phyloP scores from a whole-genome alignment of 225 moss, liverwort and hornwort species.

The Climacium dendroides region DNA sequence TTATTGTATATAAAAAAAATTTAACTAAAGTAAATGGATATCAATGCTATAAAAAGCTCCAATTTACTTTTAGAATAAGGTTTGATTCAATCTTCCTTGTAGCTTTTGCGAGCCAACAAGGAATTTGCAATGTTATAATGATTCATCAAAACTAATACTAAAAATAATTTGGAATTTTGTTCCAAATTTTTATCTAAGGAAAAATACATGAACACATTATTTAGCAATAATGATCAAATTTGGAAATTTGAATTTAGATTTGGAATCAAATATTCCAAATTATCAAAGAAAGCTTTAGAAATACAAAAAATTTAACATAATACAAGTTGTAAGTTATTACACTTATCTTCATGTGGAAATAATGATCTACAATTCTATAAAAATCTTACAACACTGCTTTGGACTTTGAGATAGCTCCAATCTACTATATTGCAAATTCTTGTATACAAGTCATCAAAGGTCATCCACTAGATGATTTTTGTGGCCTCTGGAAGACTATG shows the following conservation, averaged over 20 bases:
- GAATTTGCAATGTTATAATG: not conserved
- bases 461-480: no score
- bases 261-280: not conserved
- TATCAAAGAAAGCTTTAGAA: not conserved
- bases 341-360: not conserved
- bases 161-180: not conserved
- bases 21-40: not conserved
- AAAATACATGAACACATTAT: not conserved
- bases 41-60: not conserved
- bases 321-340: not conserved
- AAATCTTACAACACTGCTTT: not conserved
- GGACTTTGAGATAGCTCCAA: not conserved
- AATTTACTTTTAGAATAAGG: not conserved
- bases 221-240: not conserved
- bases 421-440: not conserved
- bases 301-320: not conserved
- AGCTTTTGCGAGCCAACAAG: not conserved
- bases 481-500: no score
- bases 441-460: not conserved
- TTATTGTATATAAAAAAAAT: not conserved
- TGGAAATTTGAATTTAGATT: not conserved
- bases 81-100: not conserved
- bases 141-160: no score
- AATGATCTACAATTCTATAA: rapidly evolving
- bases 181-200: rapidly evolving